phyloP scores from a whole-genome alignment of 2,329 filamentous ascomycete species.

The Chalaropsis thielavioides region DNA sequence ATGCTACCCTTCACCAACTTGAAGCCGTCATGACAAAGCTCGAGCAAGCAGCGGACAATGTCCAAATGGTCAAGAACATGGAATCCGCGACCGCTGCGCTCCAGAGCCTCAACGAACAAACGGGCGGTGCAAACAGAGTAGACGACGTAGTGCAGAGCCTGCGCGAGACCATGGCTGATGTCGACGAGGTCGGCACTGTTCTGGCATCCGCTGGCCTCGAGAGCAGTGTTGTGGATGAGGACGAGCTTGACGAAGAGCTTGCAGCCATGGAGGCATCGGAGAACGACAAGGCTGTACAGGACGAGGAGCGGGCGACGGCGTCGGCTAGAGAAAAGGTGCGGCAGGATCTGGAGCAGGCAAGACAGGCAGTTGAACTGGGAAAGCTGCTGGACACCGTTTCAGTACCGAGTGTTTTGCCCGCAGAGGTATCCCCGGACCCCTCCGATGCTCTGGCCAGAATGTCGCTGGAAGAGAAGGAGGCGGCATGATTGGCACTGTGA shows the following conservation, averaged over 20 bases:
- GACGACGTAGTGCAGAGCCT: conserved; percentile 62
- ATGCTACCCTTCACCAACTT: conserved; percentile 61
- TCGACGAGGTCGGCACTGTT: conserved; percentile 68
- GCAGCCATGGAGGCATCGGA: conserved; percentile 55
- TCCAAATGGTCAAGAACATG: conserved; percentile 73
- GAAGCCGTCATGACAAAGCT: conserved; percentile 74
- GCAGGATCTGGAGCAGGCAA: conserved; percentile 25
- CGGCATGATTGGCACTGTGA: conserved; percentile 9
- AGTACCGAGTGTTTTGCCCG: conserved; percentile 6
- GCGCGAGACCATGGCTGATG: conserved; percentile 63
- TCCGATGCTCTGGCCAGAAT: conserved; percentile 25
- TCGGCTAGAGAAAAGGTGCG: conserved; percentile 27
- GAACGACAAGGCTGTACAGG: conserved; percentile 32
- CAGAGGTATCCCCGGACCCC: conserved; percentile 12
- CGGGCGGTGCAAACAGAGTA: conserved; percentile 63
- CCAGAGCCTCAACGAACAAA: conserved; percentile 54
- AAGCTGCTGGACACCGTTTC: conserved; percentile 29
- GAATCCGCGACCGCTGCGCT: conserved; percentile 61
- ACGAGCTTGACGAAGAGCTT: conserved; percentile 76
- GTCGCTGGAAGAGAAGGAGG: conserved; percentile 25
- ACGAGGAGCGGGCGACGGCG: conserved; percentile 31
- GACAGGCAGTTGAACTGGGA: conserved; percentile 36
- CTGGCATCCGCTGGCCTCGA: conserved; percentile 46
- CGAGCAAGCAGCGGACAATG: conserved; percentile 71
- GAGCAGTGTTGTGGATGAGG: conserved; percentile 51